Base-by-base conservation (phyloP, 2,329 filamentous ascomycete species). In the Diaporthe humulicola region DNA sequence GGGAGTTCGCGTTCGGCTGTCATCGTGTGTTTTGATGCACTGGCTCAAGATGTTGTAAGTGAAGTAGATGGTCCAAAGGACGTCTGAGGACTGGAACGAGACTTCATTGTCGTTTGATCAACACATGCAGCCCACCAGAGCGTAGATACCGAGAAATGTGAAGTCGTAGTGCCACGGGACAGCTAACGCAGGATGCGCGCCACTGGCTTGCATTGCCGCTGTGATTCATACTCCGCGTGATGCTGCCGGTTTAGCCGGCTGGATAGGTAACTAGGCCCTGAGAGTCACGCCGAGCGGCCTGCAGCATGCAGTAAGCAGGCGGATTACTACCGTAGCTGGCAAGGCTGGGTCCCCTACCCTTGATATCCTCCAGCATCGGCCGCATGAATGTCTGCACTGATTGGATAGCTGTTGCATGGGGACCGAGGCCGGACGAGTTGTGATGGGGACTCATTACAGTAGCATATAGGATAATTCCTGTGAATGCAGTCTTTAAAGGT, bases 1-100 rank as follows among this genome's bases (percentile, higher is more conserved):
- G 76, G 77, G 76, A 82, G 77, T 22, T 38, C 7, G 10, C 36
- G 57, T 52, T 56, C 33, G n/a, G 40, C 3, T 7, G 40, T 1
- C 60, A 64, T 64, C 7, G 6, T 64, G 40, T 12, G 19, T 6
- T 38, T 25, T 8, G 28, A 33, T 22, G 28, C 7, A 22, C 9
- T 3, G 7, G 28, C 54, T 33, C 28, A 25, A 8, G 19, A 8
- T 33, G 7, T 36, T 28, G 10, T 57, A 28, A 33, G 4, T 2
- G 4, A 22, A 57, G 54, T 6, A 19, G 28, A 33, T 22, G 8
- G 4, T 22, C 28, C 15, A 15, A 4, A 33, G 33, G 28, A 57
- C 6, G 7, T n/a, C 1, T 2, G 19, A 19, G n/a, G 2, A 7
- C 15, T 33, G 52, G 28, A 10, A 4, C 56, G 2, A 57, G 54